Base-by-base conservation (phyloP, 495 filamentous ascomycete species). In the Hypoxylon subgilvum region DNA sequence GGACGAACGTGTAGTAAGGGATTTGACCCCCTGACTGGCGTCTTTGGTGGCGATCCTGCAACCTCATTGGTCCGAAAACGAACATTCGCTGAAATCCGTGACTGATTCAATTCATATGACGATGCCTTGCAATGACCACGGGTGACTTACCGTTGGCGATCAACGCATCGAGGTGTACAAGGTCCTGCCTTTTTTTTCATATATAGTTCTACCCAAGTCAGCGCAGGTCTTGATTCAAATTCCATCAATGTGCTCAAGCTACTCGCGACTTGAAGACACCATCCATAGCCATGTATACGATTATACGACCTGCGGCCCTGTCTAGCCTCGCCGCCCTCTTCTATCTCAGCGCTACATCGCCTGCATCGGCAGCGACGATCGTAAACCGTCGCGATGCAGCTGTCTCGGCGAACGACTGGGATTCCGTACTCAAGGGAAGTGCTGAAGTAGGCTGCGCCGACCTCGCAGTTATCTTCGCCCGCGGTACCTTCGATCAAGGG, bases 391-490 rank as follows among this genome's bases (percentile, higher is more conserved):
- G 54, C 13, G 54, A 59, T 28, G 16, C 53, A 40, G 53, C 48
- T 10, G 49, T 44, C 8, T 64, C 60, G 3, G 53, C 39, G 19
- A 52, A 67, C 38, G 64, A 57, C 13, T 67, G 64, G 64, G 54
- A 60, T 14, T 23, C 52, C 2, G 40, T 67, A 8, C 51, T 64
- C 1, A 17, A 47, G 2, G 55, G 44, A 12, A 46, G 17, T 14
- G 13, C 38, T 23, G 41, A 17, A 7, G 58, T 59, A 25, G 13
- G 22, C 34, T 67, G 60, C 19, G 55, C 54, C 28, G 64, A 65
- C 13, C 60, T 67, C 34, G 64, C 64, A 5, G 64, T 67, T 19
- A 67, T 67, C n/a, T 67, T 67, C 25, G 64, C 64, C n/a, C 54
- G 64, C 17, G 60, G 64, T 13, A 67, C 64, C 18, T 67, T 67